Base-by-base conservation (phyloP, 176 grass and related monocot species). In the Typha latifolia region DNA sequence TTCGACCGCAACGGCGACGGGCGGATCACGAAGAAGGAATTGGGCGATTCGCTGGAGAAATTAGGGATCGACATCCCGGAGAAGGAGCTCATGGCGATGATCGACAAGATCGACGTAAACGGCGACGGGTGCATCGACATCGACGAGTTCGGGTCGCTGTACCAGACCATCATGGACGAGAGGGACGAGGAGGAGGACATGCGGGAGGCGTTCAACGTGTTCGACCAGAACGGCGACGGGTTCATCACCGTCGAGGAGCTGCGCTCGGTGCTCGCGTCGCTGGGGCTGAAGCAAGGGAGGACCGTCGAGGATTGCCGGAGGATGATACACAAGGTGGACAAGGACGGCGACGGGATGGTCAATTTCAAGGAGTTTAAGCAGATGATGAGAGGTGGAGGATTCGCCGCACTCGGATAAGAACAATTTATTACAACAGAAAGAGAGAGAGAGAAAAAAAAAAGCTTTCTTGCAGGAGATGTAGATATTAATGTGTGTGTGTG, bases 291-390 rank as follows among this genome's bases (percentile, higher is more conserved):
- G 74, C 82, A 89, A 68, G 89, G 84, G 0, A 70, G 84, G 48
- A 88, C 81, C 0, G 52, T 68, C 8, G 89, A 87, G 51, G 84
- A 91, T 34, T 91, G 89, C 78, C 76, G 74, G 26, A 61, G 56
- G 64, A 91, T 91, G 84, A 87, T 91, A 59, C 74, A 67, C 64
- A 82, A 80, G 81, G 84, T 85, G 4, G 89, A 91, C 13, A 85
- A 22, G 32, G 81, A 91, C 4, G 84, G 84, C 3, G 89, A 91
- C 10, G 84, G 84, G 3, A 79, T 76, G 59, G 81, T 91, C 48
- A 67, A 91, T 67, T 91, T 87, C 78, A 80, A 76, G 15, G 84
- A 91, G 74, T 91, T 91, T 71, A 84, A 77, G 75, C 81, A 84
- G 78, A 91, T 91, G 89, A 91, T 91, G 89, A 74, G 75, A 4